A percentile compares a stretch with the other conserved stretches of the same genome.
phyloP scores from a whole-genome alignment of 2,329 filamentous ascomycete genomes.

The Nannizzia gypsea region DNA sequence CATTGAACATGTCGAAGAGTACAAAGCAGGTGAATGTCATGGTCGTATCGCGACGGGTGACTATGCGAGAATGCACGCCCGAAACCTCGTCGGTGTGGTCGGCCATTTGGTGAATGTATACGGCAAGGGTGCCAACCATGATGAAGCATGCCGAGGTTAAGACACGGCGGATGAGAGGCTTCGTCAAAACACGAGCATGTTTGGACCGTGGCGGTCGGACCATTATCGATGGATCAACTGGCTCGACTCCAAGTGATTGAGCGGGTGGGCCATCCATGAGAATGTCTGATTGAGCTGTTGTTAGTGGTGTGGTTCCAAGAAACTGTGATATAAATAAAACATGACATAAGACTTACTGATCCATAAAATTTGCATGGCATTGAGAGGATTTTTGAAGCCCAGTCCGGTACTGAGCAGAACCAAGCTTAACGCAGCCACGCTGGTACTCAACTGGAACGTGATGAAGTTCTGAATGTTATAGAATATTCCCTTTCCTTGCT shows the following conservation, averaged over 20 bases:
- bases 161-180: slow-evolving; percentile 67
- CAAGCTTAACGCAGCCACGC: slow-evolving; percentile 79
- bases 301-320: not conserved
- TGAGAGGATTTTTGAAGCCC: slow-evolving; percentile 88
- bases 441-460: slow-evolving; percentile 95
- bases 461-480: slow-evolving; percentile 99
- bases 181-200: slow-evolving; percentile 83
- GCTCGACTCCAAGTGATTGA: slow-evolving; percentile 91
- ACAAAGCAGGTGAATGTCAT: slow-evolving; percentile 99
- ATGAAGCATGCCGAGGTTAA: slow-evolving; percentile 79
- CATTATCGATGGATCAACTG: slow-evolving; percentile 91
- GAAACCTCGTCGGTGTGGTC: slow-evolving; percentile 47
- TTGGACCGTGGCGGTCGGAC: slow-evolving; percentile 74
- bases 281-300: slow-evolving; percentile 55
- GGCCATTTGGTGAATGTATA: slow-evolving; percentile 86
- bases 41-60: slow-evolving; percentile 89
- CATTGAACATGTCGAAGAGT: slow-evolving; percentile 99
- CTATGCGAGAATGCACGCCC: slow-evolving; percentile 42
- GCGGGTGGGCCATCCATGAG: slow-evolving; percentile 98
- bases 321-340: not conserved
- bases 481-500: slow-evolving; percentile 98
- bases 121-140: slow-evolving; percentile 79
- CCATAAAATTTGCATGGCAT: slow-evolving; percentile 99
- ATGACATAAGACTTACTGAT: slow-evolving; percentile 58
- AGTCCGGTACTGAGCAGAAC: slow-evolving; percentile 87